Percentiles rank a stretch among this genome's conserved stretches.
Evolutionary conservation across 2,329 filamentous ascomycete genomes (phyloP).

Genomic region (Emmonsiellopsis sp.): DNA sequence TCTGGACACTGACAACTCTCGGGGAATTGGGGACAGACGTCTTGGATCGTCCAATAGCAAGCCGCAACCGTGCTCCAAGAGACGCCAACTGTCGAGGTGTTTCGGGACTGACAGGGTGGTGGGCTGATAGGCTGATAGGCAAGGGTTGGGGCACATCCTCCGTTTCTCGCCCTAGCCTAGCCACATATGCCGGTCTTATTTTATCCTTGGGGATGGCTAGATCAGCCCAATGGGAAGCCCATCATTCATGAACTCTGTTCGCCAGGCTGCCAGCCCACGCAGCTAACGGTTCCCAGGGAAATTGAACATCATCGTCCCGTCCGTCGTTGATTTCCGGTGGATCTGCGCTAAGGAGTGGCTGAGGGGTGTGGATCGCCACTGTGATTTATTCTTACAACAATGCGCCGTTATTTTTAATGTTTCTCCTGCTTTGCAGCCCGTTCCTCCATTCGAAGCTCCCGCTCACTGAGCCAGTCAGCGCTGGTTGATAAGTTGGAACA

Average conservation of each 20-base stretch:
- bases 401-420: background rate
- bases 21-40: background rate
- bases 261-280: background rate
- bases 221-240: slow-evolving; percentile 3
- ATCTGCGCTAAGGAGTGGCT: slow-evolving; percentile 11
- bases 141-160: background rate
- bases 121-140: background rate
- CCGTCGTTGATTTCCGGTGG: slow-evolving; percentile 8
- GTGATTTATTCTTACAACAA: background rate
- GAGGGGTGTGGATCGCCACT: slow-evolving; percentile 5
- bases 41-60: background rate
- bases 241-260: background rate
- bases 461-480: slow-evolving; percentile 8
- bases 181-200: background rate
- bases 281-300: slow-evolving; percentile 3
- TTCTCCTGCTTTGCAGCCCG: background rate
- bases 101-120: slow-evolving; percentile 1
- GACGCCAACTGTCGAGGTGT: background rate
- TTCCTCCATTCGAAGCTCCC: background rate
- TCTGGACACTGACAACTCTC: background rate
- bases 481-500: background rate
- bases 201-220: background rate
- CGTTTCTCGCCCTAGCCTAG: background rate
- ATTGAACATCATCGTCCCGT: slow-evolving; percentile 10
- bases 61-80: background rate